Base-by-base conservation (phyloP, 768 basidiomycete species). In the Leucocoprinus leucothites region DNA sequence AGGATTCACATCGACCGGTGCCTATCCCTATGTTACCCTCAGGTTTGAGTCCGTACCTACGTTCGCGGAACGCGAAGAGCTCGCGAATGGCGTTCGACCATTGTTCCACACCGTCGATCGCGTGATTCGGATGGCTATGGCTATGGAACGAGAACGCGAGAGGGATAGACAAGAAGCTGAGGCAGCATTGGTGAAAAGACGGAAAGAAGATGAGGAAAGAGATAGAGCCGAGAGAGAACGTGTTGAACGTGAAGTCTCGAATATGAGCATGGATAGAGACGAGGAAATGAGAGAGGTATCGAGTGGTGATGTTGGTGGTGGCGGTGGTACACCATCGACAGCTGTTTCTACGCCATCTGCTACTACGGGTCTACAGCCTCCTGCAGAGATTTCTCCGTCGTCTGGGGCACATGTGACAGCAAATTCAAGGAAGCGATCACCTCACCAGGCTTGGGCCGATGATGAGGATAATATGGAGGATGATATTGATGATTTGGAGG, bases 121-220 rank as follows among this genome's bases (percentile, higher is more conserved):
- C 9, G 50, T 53, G 2, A 28, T 52, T 38, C 46, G 55, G 42
- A 57, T 57, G 54, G 59, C 60, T 43, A 40, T 51, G 34, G 43
- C 34, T 8, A 22, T 43, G 11, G 49, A 53, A 43, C 45, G 48
- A 25, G 53, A 53, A 16, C 16, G 44, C 8, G 58, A 57, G 36
- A 56, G 56, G 41, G 47, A 58, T 31, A 51, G 62, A 36, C 26
- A 41, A 9, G 48, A 55, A 16, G 50, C 59, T 16, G 60, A 67
- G 21, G 61, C 60, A 42, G 58, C 56, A 43, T 56, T 54, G 9
- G 49, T 51, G 41, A 50, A 58, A 55, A 58, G 34, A 57, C 42
- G 54, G 53, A 60, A 61, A 31, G 54, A 47, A 22, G 54, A 60
- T 28, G 21, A 58, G 55, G 52, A 58, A 36, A 14, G 48, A 38